phyloP scores from a whole-genome alignment of 2,329 filamentous ascomycete genomes.

The Davidsoniella neocaledoniae region DNA sequence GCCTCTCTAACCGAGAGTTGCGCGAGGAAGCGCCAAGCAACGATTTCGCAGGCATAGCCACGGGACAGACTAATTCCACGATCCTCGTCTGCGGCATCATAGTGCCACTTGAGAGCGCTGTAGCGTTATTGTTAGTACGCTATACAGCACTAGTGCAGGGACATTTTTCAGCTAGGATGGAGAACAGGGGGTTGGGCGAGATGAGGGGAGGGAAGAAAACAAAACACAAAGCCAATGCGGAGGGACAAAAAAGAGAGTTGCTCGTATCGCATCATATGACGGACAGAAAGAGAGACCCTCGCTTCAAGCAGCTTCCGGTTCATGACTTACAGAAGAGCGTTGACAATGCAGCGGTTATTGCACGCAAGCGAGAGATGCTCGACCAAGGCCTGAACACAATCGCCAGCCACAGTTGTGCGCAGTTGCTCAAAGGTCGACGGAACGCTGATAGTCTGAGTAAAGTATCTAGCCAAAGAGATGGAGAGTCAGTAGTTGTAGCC shows the following conservation, averaged over 20 bases:
- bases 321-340: slow-evolving; percentile 49
- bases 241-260: not conserved
- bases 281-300: not conserved
- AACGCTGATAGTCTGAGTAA: slow-evolving; percentile 43
- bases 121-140: not conserved
- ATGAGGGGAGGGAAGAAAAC: not conserved
- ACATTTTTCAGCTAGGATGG: slow-evolving; percentile 6
- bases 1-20: slow-evolving; percentile 55
- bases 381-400: slow-evolving; percentile 40
- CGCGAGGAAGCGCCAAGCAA: slow-evolving; percentile 62
- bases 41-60: slow-evolving; percentile 61
- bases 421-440: slow-evolving; percentile 61
- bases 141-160: slow-evolving; percentile 1
- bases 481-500: not conserved
- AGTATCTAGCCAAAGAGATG: slow-evolving; percentile 30
- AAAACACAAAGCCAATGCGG: too few relatives aligned
- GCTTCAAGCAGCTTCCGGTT: not conserved
- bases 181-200: slow-evolving; percentile 1
- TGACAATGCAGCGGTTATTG: slow-evolving; percentile 53
- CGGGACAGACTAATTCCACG: slow-evolving; percentile 50
- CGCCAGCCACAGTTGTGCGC: slow-evolving; percentile 46
- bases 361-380: slow-evolving; percentile 45
- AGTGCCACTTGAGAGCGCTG: slow-evolving; percentile 63
- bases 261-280: not conserved
- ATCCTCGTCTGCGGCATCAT: slow-evolving; percentile 43